Evolutionary conservation across 768 basidiomycete species (phyloP), one percentile per base, ranked within the genome.

Genomic region (Panaeolus papilionaceus): DNA sequence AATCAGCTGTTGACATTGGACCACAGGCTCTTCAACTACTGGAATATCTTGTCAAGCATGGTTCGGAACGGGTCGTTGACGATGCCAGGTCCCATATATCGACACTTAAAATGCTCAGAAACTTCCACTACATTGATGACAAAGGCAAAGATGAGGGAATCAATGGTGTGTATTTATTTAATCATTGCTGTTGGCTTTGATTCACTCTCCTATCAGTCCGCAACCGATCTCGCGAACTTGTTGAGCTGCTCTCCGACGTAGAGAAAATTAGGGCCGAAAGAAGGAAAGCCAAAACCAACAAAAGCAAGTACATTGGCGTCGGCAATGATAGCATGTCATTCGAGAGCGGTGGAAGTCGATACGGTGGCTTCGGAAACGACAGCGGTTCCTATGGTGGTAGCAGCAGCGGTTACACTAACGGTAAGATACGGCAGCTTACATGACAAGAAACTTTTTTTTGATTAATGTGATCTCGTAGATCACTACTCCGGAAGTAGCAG

Each of bases 81-180:
- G 98, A 99, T 78, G 94, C 97, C 1, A 87, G 98, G 63, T 92
- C 94, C 1, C 98, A 99, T 78, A 83, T 98, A 33, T 92, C 95
- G 33, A 97, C 96, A 20, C 86, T 99, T 73, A 99, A 99, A 82
- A 98, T 99, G 94, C 87, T 99, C 11, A 84, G 96, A 66, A 98
- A 92, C 74, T 99, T 99, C 81, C 97, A 99, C 76, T 98, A 98
- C 78, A 94, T 98, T 66, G 98, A 99, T 71, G 97, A 99, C 70
- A 97, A 97, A 81, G 96, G 95, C 62, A 99, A 99, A 78, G 98
- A 99, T 75, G 95, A 99, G 78, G 98, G 98, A 6, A 86, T 98
- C 73, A 99, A 99, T 73, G 95, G 96, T 95, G 69, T n/a, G 81
- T 69, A 18, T 38, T 14, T 8, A 38, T 28, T 9, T 40, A 63